Base-by-base conservation (phyloP, 2,329 filamentous ascomycete species). In the Taxawa tesnikishii region DNA sequence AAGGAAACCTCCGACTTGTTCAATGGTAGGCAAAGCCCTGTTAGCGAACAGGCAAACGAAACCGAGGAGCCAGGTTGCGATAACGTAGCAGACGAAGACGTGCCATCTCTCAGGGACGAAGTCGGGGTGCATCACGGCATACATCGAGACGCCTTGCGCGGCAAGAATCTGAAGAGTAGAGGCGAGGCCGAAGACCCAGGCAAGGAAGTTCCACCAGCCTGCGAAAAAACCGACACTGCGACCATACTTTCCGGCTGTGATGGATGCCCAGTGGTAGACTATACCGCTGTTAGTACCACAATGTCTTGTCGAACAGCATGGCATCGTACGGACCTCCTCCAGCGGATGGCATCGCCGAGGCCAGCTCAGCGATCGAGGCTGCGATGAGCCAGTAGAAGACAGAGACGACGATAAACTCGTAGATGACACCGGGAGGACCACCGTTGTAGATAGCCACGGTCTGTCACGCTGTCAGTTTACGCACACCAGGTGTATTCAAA, bases 1-100 rank as follows among this genome's bases (percentile, higher is more conserved):
- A 24, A 70, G 51, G 40, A 68, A 60, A 5, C 72, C 53, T 2
- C 71, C 73, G 6, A 73, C 44, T n/a, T 66, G 63, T 37, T 71
- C 67, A 32, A 75, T 42, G 11, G 53, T 48, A 1, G 66, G 73
- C 38, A 72, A 60, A 16, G 58, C 60, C 33, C 59, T 59, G 42
- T 74, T 76, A 38, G n/a, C 64, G 33, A 75, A 68, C 31, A 75
- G 63, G 16, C 68, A 62, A 5, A 59, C 46, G 6, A 42, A 44
- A 32, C 59, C 63, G 32, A 55, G 60, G 0, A 58, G 37, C 63
- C 65, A 69, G 17, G 59, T 62, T 14, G 65, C 45, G 24, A 63
- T 51, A 15, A 68, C 41, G 38, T 65, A 68, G 5, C 51, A 55
- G 30, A 70, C 51, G 43, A 70, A 70, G 28, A 67, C 55, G 23